Percentiles rank a stretch among this genome's conserved stretches.
phyloP scores from a whole-genome alignment of 768 basidiomycete species.

The Mycena galopus region DNA sequence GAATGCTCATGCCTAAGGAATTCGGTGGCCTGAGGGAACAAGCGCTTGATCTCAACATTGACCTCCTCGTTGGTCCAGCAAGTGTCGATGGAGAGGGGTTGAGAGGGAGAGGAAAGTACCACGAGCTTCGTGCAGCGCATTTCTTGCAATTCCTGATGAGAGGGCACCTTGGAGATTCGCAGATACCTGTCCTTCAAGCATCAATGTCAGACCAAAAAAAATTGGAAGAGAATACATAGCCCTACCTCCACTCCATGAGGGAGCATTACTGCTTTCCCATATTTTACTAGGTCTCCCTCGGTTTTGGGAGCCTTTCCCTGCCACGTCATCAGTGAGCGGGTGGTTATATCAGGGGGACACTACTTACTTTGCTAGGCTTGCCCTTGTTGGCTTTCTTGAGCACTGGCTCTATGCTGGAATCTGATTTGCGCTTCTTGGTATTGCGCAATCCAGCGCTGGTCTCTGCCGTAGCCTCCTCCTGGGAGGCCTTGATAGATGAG shows the following conservation, averaged over 20 bases:
- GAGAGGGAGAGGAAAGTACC: neutral
- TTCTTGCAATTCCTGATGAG: neutral
- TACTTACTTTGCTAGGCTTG: neutral
- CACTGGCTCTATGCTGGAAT: neutral
- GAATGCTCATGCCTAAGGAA: constrained; percentile 30
- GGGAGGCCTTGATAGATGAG: neutral
- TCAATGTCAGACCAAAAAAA: neutral
- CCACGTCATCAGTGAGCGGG: neutral
- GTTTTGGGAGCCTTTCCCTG: neutral
- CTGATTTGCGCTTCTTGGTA: constrained; percentile 12
- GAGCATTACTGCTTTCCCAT: constrained; percentile 7
- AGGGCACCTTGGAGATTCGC: neutral
- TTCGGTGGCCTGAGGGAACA: neutral
- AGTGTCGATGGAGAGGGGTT: neutral
- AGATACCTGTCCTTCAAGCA: neutral
- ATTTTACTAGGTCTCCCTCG: neutral
- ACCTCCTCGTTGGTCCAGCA: neutral
- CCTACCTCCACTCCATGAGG: neutral
- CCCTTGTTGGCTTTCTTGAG: neutral
- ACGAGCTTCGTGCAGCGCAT: neutral
- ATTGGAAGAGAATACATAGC: neutral
- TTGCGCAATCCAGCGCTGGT: constrained; percentile 9
- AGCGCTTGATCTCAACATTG: neutral
- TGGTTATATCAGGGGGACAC: no score
- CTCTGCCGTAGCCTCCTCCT: constrained; percentile 18